Evolutionary conservation across 306 rosid species (phyloP), one percentile per base, ranked within the genome.

Genomic region (Canavalia ensiformis): DNA sequence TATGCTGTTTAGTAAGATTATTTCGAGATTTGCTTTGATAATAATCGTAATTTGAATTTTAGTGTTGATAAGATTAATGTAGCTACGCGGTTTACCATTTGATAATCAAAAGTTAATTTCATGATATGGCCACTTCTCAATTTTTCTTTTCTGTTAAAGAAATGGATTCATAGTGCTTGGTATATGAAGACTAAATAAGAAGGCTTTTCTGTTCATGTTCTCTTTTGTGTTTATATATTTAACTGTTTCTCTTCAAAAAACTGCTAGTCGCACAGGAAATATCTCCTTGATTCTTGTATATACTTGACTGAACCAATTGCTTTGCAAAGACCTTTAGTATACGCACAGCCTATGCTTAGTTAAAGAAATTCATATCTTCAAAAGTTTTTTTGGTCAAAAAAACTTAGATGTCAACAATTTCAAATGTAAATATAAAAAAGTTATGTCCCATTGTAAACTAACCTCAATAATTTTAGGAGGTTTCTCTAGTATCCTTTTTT

Each of bases 171-270:
- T 1, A 58, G 29, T 69, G 74, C 59, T 46, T 29, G 39, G 28
- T 46, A 34, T 31, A 50, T 50, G 46, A 13, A 7, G 46, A 34
- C 49, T 54, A 9, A 55, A 18, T 18, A 18, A 18, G 51, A 52
- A 6, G 25, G 33, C 1, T 30, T 62, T 72, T 50, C 52, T 13
- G 44, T 80, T 72, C 70, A 5, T 37, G 41, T 35, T 69, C n/a
- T 49, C 12, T 18, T 18, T 46, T 80, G 10, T 64, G 73, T 74
- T 31, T 72, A 28, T 57, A 33, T 62, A 2, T 34, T n/a, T 45
- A 28, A 35, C 10, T 75, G 69, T 13, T 59, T 59, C 11, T 6
- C 57, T 54, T 45, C 71, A 75, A 41, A 78, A 18, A 49, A 6
- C 18, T 52, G 13, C 42, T 45, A 30, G 37, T 64, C 29, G 49